These are phyloP conservation scores for Fraxinus floribunda DNA, from an alignment of 305 asterid species.

Conservation along the genomic window DNA sequence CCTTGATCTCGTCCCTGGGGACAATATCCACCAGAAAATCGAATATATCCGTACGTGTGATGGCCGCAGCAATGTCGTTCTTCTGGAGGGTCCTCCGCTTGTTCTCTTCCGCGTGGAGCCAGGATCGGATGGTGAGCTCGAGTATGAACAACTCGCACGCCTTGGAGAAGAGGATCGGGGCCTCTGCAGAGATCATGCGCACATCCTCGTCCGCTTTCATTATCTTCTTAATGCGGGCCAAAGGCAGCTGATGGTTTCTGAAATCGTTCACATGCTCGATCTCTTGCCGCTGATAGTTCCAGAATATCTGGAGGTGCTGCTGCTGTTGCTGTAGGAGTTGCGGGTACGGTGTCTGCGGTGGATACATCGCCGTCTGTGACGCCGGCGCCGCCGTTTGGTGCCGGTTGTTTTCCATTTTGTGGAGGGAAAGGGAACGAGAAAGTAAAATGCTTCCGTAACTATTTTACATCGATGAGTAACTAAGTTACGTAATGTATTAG, in stretches of 20 bases:
- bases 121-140: constrained; percentile 34
- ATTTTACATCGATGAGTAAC: too few relatives aligned
- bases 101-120: constrained; percentile 35
- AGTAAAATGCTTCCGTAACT: not conserved
- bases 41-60: constrained; percentile 32
- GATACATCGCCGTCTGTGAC: constrained; percentile 36
- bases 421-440: constrained; percentile 6
- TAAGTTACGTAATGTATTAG: too few relatives aligned
- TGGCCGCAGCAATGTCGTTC: constrained; percentile 32
- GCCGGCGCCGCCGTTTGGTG: constrained; percentile 53
- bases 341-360: constrained; percentile 60
- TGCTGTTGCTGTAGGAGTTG: constrained; percentile 47
- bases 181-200: constrained; percentile 40
- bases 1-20: constrained; percentile 33
- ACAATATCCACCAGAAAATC: constrained; percentile 39
- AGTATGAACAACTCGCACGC: constrained; percentile 42
- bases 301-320: constrained; percentile 67
- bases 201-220: constrained; percentile 48
- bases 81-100: constrained; percentile 36
- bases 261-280: constrained; percentile 75
- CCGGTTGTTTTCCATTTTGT: constrained; percentile 63
- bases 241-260: constrained; percentile 78
- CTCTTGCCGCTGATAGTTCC: constrained; percentile 67
- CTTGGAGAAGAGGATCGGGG: constrained; percentile 35
- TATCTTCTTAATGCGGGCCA: constrained; percentile 92